Evolutionary conservation across 2,329 filamentous ascomycete genomes (phyloP), one percentile per base, ranked within the genome.

Genomic region (Chaetothyriales sp.): DNA sequence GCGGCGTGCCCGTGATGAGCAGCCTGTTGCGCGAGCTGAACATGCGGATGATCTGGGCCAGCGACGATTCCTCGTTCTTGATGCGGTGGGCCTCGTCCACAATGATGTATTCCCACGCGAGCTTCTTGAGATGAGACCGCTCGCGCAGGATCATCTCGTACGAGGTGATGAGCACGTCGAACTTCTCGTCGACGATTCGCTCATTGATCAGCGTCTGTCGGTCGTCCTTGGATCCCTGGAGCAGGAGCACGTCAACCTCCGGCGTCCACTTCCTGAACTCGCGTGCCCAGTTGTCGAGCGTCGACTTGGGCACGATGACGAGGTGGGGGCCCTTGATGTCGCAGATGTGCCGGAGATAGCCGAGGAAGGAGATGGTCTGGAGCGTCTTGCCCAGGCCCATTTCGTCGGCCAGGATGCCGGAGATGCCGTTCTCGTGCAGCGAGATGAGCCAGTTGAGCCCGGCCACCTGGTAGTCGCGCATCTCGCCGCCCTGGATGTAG

Each of bases 41-140:
- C 50, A 95, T 74, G 60, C 92, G 87, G 58, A 98, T 95, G 60
- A 97, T 94, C 64, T 97, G 90, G 2, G 92, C 89, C 2, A 98
- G 76, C 0, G 92, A 95, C 0, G 92, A 98, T 67, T 97, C 89
- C 66, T 98, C 92, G 69, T 98, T 98, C 75, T 98, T 98, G 78
- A 98, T 98, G 55, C 92, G 88, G 69, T 98, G 92, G 1, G 92
- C 83, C 71, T 98, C 92, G 63, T 98, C 92, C 58, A 98, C 95
- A 61, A 98, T 95, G 68, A 98, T 98, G 69, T 98, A 98, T 67
- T 98, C 90, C 92, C 92, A 98, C 0, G 92, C 89, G 67, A 98
- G 94, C 68, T 97, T 97, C 72, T 92, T 95, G 60, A 98, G 70
- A 61, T 95, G 88, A 1, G 86, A 76, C 72, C 98, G 97, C 66